A percentile compares a stretch with the other conserved stretches of the same genome.
Conservation (phyloP, 352 stramenopile species). For the Phytopythium oedochilum region DNA sequence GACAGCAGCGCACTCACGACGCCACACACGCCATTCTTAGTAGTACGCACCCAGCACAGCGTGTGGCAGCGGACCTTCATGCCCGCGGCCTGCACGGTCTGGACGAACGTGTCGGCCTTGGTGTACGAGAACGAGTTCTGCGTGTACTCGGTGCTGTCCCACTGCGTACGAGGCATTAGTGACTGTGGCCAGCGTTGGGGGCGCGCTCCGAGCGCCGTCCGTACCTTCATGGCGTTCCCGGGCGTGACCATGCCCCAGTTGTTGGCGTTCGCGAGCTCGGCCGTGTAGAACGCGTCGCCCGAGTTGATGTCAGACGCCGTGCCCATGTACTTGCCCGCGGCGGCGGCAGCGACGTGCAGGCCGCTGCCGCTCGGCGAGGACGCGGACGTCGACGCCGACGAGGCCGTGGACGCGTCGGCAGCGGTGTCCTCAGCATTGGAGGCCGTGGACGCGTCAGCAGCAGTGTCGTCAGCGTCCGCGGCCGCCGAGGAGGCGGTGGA, state of each 20-base stretch:
- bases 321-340: conserved; percentile 29
- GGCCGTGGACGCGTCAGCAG: too few relatives aligned
- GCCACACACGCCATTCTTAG: too few relatives aligned
- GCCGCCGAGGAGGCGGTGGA: too few relatives aligned
- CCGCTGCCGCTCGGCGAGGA: too few relatives aligned
- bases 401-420: too few relatives aligned
- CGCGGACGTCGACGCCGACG: too few relatives aligned
- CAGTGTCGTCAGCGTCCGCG: too few relatives aligned
- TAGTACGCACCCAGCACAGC: conserved; percentile 20
- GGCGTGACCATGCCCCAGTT: conserved; percentile 29
- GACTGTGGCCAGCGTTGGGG: neutral
- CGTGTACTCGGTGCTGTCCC: conserved; percentile 12
- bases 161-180: neutral
- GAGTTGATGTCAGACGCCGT: conserved; percentile 20
- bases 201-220: too few relatives aligned
- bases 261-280: conserved; percentile 16
- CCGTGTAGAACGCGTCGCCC: conserved; percentile 13
- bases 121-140: conserved; percentile 21
- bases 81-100: conserved; percentile 20
- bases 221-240: conserved; percentile 27
- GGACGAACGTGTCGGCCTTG: conserved; percentile 21
- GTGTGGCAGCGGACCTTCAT: conserved; percentile 19
- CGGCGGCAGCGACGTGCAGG: too few relatives aligned
- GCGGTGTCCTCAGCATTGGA: too few relatives aligned
- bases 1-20: too few relatives aligned